Conservation (phyloP, 1,284 basidiomycete genomes). For the Malassezia slooffiae region DNA sequence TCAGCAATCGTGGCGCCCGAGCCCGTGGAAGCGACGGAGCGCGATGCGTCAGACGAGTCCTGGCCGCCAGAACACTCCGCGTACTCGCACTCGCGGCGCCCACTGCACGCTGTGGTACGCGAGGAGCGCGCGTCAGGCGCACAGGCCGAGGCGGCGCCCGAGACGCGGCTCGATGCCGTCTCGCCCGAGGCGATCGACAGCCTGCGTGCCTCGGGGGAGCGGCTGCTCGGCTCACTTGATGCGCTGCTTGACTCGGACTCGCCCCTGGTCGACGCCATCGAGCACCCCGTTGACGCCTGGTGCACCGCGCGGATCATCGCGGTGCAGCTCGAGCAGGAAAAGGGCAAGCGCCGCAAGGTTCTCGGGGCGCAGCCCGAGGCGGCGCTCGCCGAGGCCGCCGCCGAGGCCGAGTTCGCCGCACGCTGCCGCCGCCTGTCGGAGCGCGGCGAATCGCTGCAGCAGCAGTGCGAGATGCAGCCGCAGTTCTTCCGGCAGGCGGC, state of each 20-base stretch:
- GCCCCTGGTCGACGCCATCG: conserved; percentile 24
- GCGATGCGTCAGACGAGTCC: conserved; percentile 24
- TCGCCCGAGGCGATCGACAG: conserved; percentile 14
- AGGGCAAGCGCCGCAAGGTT: conserved; percentile 25
- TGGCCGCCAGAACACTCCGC: conserved; percentile 23
- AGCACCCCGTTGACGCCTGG: conserved; percentile 31
- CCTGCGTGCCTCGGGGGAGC: conserved; percentile 13
- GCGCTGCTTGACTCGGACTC: conserved; percentile 20
- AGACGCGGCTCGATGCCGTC: background rate
- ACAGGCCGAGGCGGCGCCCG: background rate
- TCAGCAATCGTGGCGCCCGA: background rate
- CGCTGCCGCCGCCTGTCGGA: conserved; percentile 17
- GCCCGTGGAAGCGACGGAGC: background rate
- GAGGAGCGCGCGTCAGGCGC: background rate
- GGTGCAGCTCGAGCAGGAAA: conserved; percentile 36
- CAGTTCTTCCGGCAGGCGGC: conserved; percentile 27
- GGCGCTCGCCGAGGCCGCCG: conserved; percentile 12
- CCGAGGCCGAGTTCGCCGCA: conserved; percentile 15
- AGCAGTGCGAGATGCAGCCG: conserved; percentile 30
- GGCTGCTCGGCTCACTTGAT: conserved; percentile 13
- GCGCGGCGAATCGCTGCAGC: conserved; percentile 30
- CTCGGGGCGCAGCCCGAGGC: conserved; percentile 10
- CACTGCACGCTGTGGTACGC: background rate
- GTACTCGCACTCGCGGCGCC: conserved; percentile 24
- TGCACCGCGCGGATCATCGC: conserved; percentile 24